These are phyloP conservation scores for Starmera dryadoides DNA, from an alignment of 805 yeast genomes.

Conservation along the genomic window DNA sequence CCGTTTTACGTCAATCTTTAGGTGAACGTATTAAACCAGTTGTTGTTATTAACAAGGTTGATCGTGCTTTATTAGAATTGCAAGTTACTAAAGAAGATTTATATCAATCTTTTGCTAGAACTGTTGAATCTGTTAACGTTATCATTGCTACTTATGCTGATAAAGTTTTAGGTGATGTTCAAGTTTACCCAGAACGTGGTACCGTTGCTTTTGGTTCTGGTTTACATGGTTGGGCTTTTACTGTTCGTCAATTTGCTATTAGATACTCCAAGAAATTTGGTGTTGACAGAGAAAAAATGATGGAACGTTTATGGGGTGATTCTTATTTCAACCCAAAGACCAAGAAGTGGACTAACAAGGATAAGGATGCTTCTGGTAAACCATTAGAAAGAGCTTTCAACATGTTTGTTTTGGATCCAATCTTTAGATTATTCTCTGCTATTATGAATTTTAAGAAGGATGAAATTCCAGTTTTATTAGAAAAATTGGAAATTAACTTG, in stretches of 20 bases:
- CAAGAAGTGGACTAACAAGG: constrained; percentile 98
- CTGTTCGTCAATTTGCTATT: constrained; percentile 96
- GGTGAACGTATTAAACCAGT: constrained; percentile 99
- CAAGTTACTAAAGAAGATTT: constrained; percentile 98
- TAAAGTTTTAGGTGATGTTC: constrained; percentile 86
- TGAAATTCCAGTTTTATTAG: constrained; percentile 85
- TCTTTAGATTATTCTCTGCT: constrained; percentile 93
- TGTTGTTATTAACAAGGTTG: constrained; percentile 97
- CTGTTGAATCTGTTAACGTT: constrained; percentile 99
- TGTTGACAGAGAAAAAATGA: constrained; percentile 96
- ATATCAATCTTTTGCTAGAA: constrained; percentile 97
- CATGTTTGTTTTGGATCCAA: constrained; percentile 98
- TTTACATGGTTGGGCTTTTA: constrained; percentile 99
- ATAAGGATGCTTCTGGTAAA: constrained; percentile 92
- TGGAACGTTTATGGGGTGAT: constrained; percentile 99
- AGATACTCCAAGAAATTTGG: constrained; percentile 99
- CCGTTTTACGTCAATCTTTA: constrained; percentile 97
- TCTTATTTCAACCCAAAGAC: constrained; percentile 99
- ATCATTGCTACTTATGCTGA: constrained; percentile 94
- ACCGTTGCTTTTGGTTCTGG: constrained; percentile 99
- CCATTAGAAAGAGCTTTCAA: constrained; percentile 97
- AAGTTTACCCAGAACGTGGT: constrained; percentile 98
- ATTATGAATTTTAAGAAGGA: constrained; percentile 99
- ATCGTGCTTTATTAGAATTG: constrained; percentile 97
- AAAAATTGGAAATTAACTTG: constrained; percentile 87